Evolutionary conservation across 164 flowering plant species (phyloP).

Genomic region (Magnolia sinica): DNA sequence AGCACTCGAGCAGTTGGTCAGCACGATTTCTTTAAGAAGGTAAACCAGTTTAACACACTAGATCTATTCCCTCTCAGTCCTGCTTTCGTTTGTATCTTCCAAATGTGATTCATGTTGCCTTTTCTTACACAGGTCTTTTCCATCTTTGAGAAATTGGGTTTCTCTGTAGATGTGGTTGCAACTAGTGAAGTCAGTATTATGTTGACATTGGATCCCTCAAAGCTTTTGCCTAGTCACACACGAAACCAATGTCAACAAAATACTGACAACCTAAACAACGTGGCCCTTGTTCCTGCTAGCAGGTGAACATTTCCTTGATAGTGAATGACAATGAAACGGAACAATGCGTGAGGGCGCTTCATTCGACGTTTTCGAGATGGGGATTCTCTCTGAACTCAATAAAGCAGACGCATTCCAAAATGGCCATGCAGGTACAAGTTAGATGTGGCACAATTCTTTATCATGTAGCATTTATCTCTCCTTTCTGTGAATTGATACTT

Average conservation of each 20-base stretch:
- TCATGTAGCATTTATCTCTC: neutral
- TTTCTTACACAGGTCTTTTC: constrained; percentile 64
- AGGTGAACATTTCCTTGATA: constrained; percentile 82
- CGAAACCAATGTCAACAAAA: too few species aligned
- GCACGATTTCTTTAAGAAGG: constrained; percentile 93
- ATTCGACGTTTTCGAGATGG: constrained; percentile 59
- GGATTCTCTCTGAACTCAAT: constrained; percentile 28
- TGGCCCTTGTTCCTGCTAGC: neutral
- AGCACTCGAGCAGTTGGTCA: constrained; percentile 98
- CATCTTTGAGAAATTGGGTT: constrained; percentile 86
- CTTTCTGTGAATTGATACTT: neutral
- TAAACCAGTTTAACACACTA: constrained; percentile 12
- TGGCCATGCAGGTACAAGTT: neutral
- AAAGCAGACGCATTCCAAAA: neutral
- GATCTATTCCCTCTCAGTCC: neutral
- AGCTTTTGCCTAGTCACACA: constrained; percentile 55
- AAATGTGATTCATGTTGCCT: neutral
- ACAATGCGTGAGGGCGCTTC: constrained; percentile 68
- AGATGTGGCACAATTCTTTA: neutral
- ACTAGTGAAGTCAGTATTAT: constrained; percentile 98
- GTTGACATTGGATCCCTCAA: constrained; percentile 89
- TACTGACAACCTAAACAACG: too few species aligned
- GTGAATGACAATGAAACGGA: constrained; percentile 81
- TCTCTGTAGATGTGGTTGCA: constrained; percentile 96
- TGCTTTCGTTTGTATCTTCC: neutral